Evolutionary conservation across 352 stramenopile species (phyloP), one percentile per base, ranked within the genome.

Genomic region (Pythium sp.): DNA sequence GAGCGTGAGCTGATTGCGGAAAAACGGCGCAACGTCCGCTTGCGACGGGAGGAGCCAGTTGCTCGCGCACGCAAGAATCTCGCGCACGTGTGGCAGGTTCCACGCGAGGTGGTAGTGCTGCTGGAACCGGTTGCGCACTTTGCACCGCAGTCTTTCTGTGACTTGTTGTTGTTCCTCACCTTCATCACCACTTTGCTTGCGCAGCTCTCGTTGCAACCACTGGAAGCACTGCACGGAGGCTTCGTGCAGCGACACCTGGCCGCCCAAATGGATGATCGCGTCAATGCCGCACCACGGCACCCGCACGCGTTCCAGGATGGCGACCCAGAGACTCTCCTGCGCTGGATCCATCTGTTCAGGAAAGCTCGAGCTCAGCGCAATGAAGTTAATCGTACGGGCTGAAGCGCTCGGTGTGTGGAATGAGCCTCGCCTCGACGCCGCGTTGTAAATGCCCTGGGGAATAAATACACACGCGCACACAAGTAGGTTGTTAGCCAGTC

Each of bases 211-310:
- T 38, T 68, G 57, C 32, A 80, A 66, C 84, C 82, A 94, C 12
- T 84, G 66, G 15, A 89, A 78, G 36, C 83, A 93, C 24, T 93
- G 79, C 2, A 85, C 59, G 3, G 79, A 78, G 36, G 83, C 81
- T 70, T 92, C 80, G 47, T 93, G 86, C 43, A 94, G 79, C 2
- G 82, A 81, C 0, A 92, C 84, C 74, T 94, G 86, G 3, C 86
- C 86, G 18, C 86, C 84, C 47, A 93, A 57, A 59, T 94, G 84
- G 2, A 93, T 58, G 18, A 93, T 70, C n/a, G 81, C 77, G 56
- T 94, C 84, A 15, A 94, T 73, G 9, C 84, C 81, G 51, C 81
- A 87, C 84, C 84, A 94, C 5, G 84, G 82, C 0, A 83, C 61
- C 59, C 78, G 72, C 12, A 85, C 71, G 3, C 83, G 75, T 14